Evolutionary conservation across 257 asterid genomes (phyloP).

Genomic region (Echium plantagineum): DNA sequence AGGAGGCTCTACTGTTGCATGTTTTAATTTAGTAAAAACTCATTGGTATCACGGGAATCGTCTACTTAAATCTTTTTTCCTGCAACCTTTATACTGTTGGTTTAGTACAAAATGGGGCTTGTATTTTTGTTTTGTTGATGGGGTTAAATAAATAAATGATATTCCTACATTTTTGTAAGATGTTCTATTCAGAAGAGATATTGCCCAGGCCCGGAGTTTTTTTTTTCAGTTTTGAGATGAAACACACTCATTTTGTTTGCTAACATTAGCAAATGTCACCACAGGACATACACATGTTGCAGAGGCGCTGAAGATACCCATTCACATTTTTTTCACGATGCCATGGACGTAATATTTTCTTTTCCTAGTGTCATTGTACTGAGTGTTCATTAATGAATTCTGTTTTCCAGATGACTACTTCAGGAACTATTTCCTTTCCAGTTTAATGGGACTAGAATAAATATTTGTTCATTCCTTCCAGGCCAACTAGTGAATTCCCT

Average conservation of each 20-base stretch:
- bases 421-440: conserved; percentile 3
- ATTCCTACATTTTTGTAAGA: too few relatives aligned
- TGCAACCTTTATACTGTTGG: neutral
- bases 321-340: conserved; percentile 96
- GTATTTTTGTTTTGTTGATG: too few relatives aligned
- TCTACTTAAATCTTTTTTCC: too few relatives aligned
- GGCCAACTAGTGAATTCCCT: conserved; percentile 97
- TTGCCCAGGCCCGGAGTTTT: too few relatives aligned
- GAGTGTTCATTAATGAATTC: neutral
- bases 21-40: too few relatives aligned
- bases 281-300: conserved; percentile 97
- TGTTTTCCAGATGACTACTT: too few relatives aligned
- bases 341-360: conserved; percentile 94
- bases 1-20: neutral
- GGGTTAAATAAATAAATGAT: too few relatives aligned
- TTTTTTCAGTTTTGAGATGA: neutral
- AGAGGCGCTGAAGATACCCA: conserved; percentile 70
- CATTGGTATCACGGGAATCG: neutral
- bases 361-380: conserved; percentile 10
- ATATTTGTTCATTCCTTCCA: conserved; percentile 24
- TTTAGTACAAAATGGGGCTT: neutral
- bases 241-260: neutral
- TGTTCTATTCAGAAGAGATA: too few relatives aligned
- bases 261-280: conserved; percentile 12
- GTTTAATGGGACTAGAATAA: conserved; percentile 3